phyloP scores from a whole-genome alignment of 1,284 basidiomycete species.

The Puccinia horiana region DNA sequence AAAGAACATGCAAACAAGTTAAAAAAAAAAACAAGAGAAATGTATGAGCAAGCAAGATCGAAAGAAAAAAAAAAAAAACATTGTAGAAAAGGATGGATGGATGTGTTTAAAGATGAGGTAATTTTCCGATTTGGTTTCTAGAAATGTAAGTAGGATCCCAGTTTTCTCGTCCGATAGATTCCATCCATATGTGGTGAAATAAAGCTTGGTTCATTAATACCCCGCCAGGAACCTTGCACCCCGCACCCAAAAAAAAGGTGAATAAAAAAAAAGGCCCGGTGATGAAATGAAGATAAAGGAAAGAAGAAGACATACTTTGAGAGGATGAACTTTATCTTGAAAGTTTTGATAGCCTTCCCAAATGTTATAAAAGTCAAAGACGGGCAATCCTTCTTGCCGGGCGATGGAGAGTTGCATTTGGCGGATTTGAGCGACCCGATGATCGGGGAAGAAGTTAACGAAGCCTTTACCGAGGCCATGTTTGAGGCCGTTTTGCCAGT shows the following conservation, averaged over 20 bases:
- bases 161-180: constrained; percentile 51
- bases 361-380: constrained; percentile 54
- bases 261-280: not conserved
- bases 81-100: not conserved
- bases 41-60: not conserved
- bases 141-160: constrained; percentile 46
- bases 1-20: not conserved
- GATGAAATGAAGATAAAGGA: not conserved
- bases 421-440: constrained; percentile 54
- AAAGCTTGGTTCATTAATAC: constrained; percentile 53
- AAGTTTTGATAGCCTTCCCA: constrained; percentile 55
- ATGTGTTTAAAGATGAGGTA: constrained; percentile 16
- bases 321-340: constrained; percentile 52
- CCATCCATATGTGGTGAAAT: constrained; percentile 55
- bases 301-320: constrained; percentile 49
- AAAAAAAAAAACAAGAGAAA: not conserved
- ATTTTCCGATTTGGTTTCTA: not conserved
- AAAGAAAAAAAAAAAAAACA: not conserved
- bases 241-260: no score
- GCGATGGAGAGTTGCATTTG: constrained; percentile 54
- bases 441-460: constrained; percentile 55
- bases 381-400: constrained; percentile 51
- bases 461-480: constrained; percentile 50
- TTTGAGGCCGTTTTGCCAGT: constrained; percentile 46
- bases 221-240: constrained; percentile 53